A percentile compares a stretch with the other conserved stretches of the same genome.
Conservation (phyloP, 2,329 filamentous ascomycete species). For the Fusarium azukiicola region DNA sequence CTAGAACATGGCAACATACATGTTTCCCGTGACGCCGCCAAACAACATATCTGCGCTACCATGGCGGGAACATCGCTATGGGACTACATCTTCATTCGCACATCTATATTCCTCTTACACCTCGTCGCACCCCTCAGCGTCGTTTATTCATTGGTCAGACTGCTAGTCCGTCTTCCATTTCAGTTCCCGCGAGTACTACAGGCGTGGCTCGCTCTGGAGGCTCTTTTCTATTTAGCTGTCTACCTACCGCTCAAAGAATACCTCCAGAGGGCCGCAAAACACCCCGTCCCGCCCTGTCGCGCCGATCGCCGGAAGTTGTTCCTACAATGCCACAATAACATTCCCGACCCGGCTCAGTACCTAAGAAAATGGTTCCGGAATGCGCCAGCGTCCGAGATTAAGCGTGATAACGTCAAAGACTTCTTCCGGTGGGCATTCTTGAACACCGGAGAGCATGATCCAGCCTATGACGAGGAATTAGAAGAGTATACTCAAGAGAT, state of each 20-base stretch:
- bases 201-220: constrained; percentile 71
- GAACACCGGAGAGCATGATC: constrained; percentile 66
- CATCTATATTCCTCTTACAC: constrained; percentile 70
- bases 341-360: constrained; percentile 74
- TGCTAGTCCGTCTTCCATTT: constrained; percentile 51
- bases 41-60: not conserved
- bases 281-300: constrained; percentile 67
- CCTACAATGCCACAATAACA: constrained; percentile 71
- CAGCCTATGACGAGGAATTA: constrained; percentile 73
- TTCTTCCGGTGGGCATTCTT: constrained; percentile 82
- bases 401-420: constrained; percentile 79
- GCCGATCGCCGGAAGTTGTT: constrained; percentile 73
- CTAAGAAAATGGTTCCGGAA: constrained; percentile 79
- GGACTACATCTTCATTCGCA: constrained; percentile 65
- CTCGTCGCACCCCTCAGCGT: constrained; percentile 72
- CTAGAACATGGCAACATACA: too few relatives aligned
- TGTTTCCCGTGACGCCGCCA: too few relatives aligned
- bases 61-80: constrained; percentile 40
- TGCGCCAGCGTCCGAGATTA: constrained; percentile 73
- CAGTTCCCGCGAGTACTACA: constrained; percentile 60
- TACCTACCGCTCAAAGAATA: constrained; percentile 74
- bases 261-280: constrained; percentile 73
- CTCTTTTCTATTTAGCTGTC: constrained; percentile 75
- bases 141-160: constrained; percentile 64
- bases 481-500: constrained; percentile 75